Base-by-base conservation (phyloP, 768 basidiomycete species). In the Tulasnella sp. region DNA sequence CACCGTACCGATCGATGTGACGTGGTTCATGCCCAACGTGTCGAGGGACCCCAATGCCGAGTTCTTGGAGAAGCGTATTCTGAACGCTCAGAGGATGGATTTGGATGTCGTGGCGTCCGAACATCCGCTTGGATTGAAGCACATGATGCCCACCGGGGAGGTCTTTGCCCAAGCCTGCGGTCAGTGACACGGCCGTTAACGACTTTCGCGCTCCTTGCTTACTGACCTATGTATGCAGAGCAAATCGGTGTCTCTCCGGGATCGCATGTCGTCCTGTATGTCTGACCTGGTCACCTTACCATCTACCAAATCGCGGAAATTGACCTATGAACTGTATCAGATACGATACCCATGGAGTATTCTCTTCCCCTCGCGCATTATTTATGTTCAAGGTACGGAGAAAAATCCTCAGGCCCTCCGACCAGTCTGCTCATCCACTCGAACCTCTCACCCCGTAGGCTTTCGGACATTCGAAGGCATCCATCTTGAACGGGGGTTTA, bases 11-110 rank as follows among this genome's bases (percentile, higher is more conserved):
- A 41, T 89, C 39, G 96, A 98, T 77, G 88, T 89, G 29, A 89
- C 87, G 66, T 98, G 95, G 96, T 90, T 92, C 79, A 97, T 98
- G 96, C 96, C 95, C 67, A 91, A 89, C 79, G 86, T 89, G 39
- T 83, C 88, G 1, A 86, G 95, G 71, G 87, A 87, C 67, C 84
- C 90, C 1, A 79, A 79, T n/a, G 79, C 86, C 36, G 95, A 96
- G 80, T 95, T 88, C 75, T 78, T 83, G 26, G 78, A 81, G 34
- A 88, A 86, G 74, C 85, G 89, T 39, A 85, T 97, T 39, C 90
- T 90, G 5, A 83, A 85, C 12, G 88, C 94, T 0, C 86, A 84
- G 67, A 91, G 88, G 77, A 84, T 94, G 75, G 90, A 94, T 78
- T 82, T 95, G 32, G 95, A 97, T 79, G 83, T 87, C 67, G 90